These are phyloP conservation scores for Suhomyces vadensis DNA, from an alignment of 805 yeast species.

Conservation along the genomic window DNA sequence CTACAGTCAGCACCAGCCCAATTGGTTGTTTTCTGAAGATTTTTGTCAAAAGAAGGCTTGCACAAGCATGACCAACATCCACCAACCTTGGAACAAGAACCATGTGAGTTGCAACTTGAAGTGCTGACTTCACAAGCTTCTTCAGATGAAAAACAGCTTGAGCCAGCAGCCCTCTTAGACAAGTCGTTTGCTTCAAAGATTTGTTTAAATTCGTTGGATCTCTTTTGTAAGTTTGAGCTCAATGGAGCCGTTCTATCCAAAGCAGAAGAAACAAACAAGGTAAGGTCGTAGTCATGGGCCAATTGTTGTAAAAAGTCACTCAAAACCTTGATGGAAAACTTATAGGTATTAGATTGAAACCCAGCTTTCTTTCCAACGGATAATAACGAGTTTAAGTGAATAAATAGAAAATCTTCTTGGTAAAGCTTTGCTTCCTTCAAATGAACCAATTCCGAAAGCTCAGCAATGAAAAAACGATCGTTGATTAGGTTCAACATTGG, in stretches of 20 bases:
- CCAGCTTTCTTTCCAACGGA: conserved; percentile 47
- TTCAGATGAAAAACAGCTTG: conserved; percentile 42
- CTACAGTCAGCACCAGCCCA: conserved; percentile 64
- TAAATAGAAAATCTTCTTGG: conserved; percentile 28
- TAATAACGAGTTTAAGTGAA: conserved; percentile 45
- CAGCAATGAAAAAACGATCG: conserved; percentile 50
- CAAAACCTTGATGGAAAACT: conserved; percentile 38
- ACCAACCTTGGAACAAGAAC: conserved; percentile 45
- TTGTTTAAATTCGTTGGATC: conserved; percentile 18
- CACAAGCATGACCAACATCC: conserved; percentile 55
- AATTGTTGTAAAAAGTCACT: conserved; percentile 18
- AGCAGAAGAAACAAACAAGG: conserved; percentile 16
- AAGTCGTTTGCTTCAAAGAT: conserved; percentile 15
- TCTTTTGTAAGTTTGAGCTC: conserved; percentile 13
- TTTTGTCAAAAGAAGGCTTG: conserved; percentile 42
- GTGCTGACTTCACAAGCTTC: conserved; percentile 50
- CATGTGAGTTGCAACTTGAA: conserved; percentile 54
- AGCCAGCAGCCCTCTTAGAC: conserved; percentile 16
- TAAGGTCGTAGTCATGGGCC: conserved; percentile 19
- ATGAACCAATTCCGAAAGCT: conserved; percentile 48
- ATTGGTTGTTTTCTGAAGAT: conserved; percentile 45
- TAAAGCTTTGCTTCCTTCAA: conserved; percentile 28
- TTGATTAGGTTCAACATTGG: conserved; percentile 31
- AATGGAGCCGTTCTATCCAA: conserved; percentile 15
- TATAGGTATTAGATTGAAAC: conserved; percentile 40